Evolutionary conservation across 768 basidiomycete genomes (phyloP).

Genomic region (Strobilomyces echinocephalus): DNA sequence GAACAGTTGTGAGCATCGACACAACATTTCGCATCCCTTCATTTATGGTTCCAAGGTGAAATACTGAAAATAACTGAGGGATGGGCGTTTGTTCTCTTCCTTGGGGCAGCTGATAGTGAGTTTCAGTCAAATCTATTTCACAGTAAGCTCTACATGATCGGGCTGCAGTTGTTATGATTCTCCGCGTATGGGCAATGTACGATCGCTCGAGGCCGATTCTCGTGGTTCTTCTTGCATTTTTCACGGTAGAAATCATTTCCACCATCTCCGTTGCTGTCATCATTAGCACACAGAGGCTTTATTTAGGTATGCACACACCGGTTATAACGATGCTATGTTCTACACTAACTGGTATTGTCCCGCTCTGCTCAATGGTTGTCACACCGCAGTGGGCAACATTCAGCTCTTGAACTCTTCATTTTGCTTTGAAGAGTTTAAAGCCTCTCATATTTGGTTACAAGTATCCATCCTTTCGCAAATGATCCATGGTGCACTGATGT

Average conservation of each 20-base stretch:
- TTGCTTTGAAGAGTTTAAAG: background rate
- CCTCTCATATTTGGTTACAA: background rate
- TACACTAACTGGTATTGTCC: too few relatives aligned
- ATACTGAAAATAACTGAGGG: background rate
- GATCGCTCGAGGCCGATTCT: background rate
- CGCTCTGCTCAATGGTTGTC: too few relatives aligned
- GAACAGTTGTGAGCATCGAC: slow-evolving; percentile 1
- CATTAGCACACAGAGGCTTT: background rate
- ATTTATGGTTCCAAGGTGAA: background rate
- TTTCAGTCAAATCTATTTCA: background rate
- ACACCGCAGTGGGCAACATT: background rate
- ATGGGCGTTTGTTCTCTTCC: background rate
- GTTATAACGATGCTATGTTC: too few relatives aligned
- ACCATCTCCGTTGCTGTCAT: background rate
- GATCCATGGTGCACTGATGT: too few relatives aligned
- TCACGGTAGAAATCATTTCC: background rate
- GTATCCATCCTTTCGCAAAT: background rate
- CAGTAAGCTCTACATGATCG: too few relatives aligned
- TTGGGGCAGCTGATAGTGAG: background rate
- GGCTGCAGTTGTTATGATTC: background rate
- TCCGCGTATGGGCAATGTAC: background rate
- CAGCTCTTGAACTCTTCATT: background rate
- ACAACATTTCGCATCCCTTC: background rate
- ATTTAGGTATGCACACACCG: too few relatives aligned
- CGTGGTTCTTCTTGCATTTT: background rate